A percentile compares a stretch with the other conserved stretches of the same genome.
These are phyloP conservation scores for Fraxinus velutina DNA, from an alignment of 305 asterid genomes.

Conservation along the genomic window DNA sequence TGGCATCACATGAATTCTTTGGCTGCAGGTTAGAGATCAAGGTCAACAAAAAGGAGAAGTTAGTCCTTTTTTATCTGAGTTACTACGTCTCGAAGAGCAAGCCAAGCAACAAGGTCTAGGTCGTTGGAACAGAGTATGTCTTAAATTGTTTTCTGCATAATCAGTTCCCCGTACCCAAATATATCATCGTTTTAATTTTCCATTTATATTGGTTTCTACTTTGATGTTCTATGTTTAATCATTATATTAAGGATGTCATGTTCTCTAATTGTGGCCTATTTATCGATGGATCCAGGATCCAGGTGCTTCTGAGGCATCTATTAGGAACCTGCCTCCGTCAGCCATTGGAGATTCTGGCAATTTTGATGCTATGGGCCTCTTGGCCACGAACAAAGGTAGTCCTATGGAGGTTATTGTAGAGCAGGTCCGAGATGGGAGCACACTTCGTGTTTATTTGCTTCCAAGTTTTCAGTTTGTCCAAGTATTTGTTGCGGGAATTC, in stretches of 20 bases:
- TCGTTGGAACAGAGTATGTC: slow-evolving; percentile 84
- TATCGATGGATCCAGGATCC: slow-evolving; percentile 54
- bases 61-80: slow-evolving; percentile 70
- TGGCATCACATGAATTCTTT: slow-evolving; percentile 14
- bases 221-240: background rate
- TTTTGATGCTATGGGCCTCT: slow-evolving; percentile 77
- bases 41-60: slow-evolving; percentile 90
- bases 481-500: slow-evolving; percentile 92
- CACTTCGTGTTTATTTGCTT: slow-evolving; percentile 85
- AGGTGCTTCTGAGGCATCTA: slow-evolving; percentile 70
- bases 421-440: slow-evolving; percentile 94
- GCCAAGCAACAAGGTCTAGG: slow-evolving; percentile 96
- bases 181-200: background rate
- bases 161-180: background rate
- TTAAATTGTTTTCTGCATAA: background rate
- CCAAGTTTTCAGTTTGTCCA: slow-evolving; percentile 87
- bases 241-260: background rate
- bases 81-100: slow-evolving; percentile 75
- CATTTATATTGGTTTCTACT: background rate
- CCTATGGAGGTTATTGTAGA: slow-evolving; percentile 93
- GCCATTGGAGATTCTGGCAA: slow-evolving; percentile 70
- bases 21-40: slow-evolving; percentile 80
- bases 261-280: slow-evolving; percentile 9
- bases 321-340: slow-evolving; percentile 84
- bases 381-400: slow-evolving; percentile 68